Conservation (phyloP, 495 filamentous ascomycete genomes). For the Penicillium paxilli region DNA sequence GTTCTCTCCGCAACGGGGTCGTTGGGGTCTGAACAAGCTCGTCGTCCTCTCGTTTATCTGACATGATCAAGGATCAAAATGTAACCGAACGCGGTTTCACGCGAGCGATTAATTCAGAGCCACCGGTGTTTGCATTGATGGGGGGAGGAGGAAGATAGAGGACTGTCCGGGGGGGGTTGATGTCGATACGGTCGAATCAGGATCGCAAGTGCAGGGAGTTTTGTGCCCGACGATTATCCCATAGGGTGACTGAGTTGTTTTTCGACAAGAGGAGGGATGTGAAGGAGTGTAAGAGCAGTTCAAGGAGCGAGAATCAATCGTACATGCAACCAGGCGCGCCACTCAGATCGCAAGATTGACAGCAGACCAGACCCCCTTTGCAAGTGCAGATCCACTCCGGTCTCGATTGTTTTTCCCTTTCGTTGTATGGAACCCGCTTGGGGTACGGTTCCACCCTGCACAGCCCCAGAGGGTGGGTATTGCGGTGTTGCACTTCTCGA, state of each 20-base stretch:
- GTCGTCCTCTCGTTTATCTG: constrained; percentile 25
- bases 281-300: neutral
- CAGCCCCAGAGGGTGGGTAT: constrained; percentile 14
- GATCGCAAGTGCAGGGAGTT: neutral
- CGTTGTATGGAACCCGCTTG: constrained; percentile 4
- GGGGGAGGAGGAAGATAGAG: neutral
- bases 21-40: constrained; percentile 27
- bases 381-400: constrained; percentile 12
- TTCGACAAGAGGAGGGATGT: neutral
- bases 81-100: constrained; percentile 16
- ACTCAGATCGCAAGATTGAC: constrained; percentile 1
- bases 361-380: constrained; percentile 8
- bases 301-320: neutral
- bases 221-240: neutral
- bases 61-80: constrained; percentile 29
- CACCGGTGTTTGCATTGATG: constrained; percentile 12
- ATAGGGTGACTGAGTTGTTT: neutral
- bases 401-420: constrained; percentile 9
- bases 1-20: constrained; percentile 43
- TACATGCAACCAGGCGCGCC: constrained; percentile 1
- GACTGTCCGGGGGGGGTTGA: neutral
- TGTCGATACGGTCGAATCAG: neutral
- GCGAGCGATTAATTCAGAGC: constrained; percentile 8
- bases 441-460: constrained; percentile 10
- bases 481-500: neutral